Percentiles rank a stretch among this genome's conserved stretches.
phyloP scores from a whole-genome alignment of 306 rosid genomes.

The Quercus ilex region DNA sequence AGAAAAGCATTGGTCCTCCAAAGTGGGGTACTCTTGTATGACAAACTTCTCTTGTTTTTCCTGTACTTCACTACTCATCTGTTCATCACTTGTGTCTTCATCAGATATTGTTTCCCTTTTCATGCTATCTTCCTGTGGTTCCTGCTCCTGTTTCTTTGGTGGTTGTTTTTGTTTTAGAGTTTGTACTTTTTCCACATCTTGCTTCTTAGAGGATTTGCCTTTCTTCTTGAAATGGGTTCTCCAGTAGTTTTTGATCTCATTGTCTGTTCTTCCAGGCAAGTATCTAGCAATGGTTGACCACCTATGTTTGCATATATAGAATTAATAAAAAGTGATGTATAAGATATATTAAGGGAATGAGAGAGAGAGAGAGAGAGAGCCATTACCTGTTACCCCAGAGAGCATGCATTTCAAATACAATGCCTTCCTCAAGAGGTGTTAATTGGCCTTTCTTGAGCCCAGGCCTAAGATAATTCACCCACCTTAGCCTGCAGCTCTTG shows the following conservation, averaged over 20 bases:
- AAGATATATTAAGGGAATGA: not conserved
- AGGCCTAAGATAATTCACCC: constrained; percentile 79
- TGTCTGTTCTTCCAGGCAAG: constrained; percentile 82
- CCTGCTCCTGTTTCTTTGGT: not conserved
- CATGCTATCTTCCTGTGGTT: not conserved
- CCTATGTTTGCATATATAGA: constrained; percentile 19
- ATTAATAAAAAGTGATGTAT: too few species aligned
- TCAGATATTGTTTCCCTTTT: not conserved
- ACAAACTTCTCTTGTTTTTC: not conserved
- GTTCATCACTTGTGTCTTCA: not conserved
- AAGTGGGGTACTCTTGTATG: not conserved
- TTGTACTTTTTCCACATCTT: constrained; percentile 27
- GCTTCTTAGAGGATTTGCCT: constrained; percentile 30
- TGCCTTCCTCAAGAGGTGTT: constrained; percentile 61
- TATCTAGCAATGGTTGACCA: constrained; percentile 82
- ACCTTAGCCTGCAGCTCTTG: constrained; percentile 77
- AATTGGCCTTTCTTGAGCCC: constrained; percentile 68
- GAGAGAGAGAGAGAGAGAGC: not conserved
- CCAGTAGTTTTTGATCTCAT: constrained; percentile 74
- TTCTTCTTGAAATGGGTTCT: constrained; percentile 67
- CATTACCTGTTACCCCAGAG: constrained; percentile 69
- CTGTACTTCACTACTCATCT: not conserved
- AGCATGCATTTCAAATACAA: constrained; percentile 60
- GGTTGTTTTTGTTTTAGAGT: constrained; percentile 21
- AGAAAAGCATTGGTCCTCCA: constrained; percentile 18